Evolutionary conservation across 2,329 filamentous ascomycete species (phyloP).

Genomic region (Calonectria multiphialidica): DNA sequence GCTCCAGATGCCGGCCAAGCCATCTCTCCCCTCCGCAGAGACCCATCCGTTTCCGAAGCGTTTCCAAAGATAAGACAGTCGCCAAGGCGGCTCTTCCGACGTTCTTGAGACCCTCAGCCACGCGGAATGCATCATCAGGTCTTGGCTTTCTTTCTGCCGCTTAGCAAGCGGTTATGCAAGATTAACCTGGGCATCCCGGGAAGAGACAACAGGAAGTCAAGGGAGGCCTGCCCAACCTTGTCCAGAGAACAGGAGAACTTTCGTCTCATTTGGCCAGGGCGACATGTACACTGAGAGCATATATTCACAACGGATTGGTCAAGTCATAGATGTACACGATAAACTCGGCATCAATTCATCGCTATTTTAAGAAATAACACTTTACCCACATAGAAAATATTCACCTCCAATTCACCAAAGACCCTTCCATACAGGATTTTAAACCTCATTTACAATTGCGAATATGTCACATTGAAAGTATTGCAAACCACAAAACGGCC

Average conservation of each 20-base stretch:
- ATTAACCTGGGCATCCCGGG: conserved; percentile 5
- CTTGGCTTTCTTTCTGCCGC: not conserved
- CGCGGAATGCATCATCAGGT: not conserved
- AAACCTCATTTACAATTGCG: not conserved
- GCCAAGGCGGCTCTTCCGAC: not conserved
- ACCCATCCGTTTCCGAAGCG: not conserved
- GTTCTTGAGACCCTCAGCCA: not conserved
- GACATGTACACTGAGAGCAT: not conserved
- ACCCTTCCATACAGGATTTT: not conserved
- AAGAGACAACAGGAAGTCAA: not conserved
- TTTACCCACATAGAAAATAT: not conserved
- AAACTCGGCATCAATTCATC: not conserved
- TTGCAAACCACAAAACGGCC: conserved; percentile 3
- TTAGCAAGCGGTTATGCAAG: not conserved
- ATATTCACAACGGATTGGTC: not conserved
- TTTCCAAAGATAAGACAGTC: not conserved
- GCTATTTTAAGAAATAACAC: not conserved
- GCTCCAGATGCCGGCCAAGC: not conserved
- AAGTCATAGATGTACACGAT: not conserved
- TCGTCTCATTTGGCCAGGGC: not conserved
- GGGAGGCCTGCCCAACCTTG: not conserved
- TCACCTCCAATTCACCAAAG: not conserved
- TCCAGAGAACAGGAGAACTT: not conserved
- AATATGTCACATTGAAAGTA: conserved; percentile 12
- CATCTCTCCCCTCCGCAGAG: not conserved